Conservation (phyloP, 805 yeast genomes). For the Metschnikowia lochheadii region DNA sequence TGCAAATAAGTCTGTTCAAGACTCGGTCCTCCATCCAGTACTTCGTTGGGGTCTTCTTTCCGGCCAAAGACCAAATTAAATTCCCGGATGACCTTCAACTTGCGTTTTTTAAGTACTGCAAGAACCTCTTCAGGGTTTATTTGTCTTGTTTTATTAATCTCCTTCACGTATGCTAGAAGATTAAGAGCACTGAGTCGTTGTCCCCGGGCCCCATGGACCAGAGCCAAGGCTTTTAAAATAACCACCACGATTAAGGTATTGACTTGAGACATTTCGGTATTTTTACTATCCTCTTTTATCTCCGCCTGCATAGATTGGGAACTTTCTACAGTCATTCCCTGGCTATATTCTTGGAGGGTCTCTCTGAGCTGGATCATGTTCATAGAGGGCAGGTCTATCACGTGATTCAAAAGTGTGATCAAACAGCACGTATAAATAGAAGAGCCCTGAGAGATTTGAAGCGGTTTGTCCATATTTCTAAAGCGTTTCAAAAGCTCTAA, state of each 20-base stretch:
- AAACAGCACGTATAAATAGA: constrained; percentile 13
- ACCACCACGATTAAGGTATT: background rate
- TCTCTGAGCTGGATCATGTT: constrained; percentile 1
- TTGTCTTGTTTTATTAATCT: background rate
- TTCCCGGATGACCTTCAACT: constrained; percentile 4
- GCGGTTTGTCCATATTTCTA: constrained; percentile 2
- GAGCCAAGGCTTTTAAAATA: background rate
- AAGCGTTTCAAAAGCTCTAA: constrained; percentile 2
- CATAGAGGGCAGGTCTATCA: background rate
- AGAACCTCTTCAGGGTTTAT: background rate
- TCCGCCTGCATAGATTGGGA: background rate
- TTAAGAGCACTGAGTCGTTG: background rate
- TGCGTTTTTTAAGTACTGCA: background rate
- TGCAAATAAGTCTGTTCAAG: background rate
- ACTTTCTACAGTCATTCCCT: background rate
- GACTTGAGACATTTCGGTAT: background rate
- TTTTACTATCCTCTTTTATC: background rate
- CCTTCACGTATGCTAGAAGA: background rate
- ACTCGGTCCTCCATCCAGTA: background rate
- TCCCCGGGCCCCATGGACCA: background rate
- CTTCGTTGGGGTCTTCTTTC: background rate
- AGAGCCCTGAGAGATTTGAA: background rate
- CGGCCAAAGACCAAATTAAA: constrained; percentile 6
- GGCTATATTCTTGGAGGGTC: background rate
- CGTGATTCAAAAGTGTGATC: constrained; percentile 9